These are phyloP conservation scores for Endocalyx cinctus DNA, from an alignment of 2,329 filamentous ascomycete genomes.

Conservation along the genomic window DNA sequence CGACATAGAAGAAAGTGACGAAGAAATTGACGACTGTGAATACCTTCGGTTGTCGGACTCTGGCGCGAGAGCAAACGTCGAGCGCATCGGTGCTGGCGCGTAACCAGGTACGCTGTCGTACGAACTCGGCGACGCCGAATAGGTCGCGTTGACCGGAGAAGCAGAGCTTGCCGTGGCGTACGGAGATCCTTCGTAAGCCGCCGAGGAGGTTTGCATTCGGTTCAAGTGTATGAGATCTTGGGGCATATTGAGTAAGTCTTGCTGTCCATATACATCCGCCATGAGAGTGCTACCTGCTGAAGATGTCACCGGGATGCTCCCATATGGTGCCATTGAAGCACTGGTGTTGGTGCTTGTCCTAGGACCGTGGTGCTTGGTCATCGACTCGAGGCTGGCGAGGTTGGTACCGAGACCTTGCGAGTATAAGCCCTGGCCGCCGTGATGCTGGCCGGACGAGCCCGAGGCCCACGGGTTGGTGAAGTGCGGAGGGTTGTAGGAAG, in stretches of 20 bases:
- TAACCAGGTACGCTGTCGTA: conserved; percentile 73
- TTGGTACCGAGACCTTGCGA: conserved; percentile 55
- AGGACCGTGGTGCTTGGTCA: conserved; percentile 54
- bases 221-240: conserved; percentile 72
- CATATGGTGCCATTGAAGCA: conserved; percentile 65
- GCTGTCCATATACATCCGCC: conserved; percentile 53
- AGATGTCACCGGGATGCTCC: conserved; percentile 66
- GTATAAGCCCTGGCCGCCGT: conserved; percentile 59
- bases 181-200: conserved; percentile 66
- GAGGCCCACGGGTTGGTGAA: conserved; percentile 89
- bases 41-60: conserved; percentile 61
- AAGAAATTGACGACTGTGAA: conserved; percentile 77
- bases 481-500: conserved; percentile 65
- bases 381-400: conserved; percentile 50
- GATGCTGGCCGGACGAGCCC: conserved; percentile 48
- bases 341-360: conserved; percentile 55
- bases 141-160: conserved; percentile 61
- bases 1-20: no score
- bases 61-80: conserved; percentile 53
- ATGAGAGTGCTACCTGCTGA: conserved; percentile 68
- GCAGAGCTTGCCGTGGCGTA: conserved; percentile 63
- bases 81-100: conserved; percentile 58
- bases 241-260: conserved; percentile 64
- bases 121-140: conserved; percentile 62
- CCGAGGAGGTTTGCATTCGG: conserved; percentile 56